Base-by-base conservation (phyloP, 768 basidiomycete species). In the Chiua virens region DNA sequence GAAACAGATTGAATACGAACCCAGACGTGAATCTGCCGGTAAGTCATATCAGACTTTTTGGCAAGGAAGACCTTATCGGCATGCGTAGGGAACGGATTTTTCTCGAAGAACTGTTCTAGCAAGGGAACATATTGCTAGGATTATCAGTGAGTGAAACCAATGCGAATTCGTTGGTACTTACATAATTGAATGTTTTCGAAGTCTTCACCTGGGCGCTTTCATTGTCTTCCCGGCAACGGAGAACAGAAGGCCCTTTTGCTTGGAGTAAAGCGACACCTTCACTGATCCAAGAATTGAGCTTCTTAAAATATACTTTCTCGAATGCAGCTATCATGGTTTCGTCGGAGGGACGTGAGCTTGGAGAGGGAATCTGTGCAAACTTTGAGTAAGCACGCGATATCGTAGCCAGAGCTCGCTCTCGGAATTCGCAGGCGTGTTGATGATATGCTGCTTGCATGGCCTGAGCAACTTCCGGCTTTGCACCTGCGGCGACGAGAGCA, bases 1-100 rank as follows among this genome's bases (percentile, higher is more conserved):
- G 25, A 13, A 34, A 18, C 3, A 36, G 17, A 23, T 21, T 9
- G 20, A 36, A n/a, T 13, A 39, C 71, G 1, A 53, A 81, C 80
- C 81, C 81, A 83, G 45, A 81, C 76, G 58, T 79, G 76, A 6
- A 83, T 79, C 51, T 83, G 80, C 1, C 74, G 54, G 0, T 59
- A 59, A 0, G 72, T 60, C 79, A 82, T 81, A 28, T 59, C 56
- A 0, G 76, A 71, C 42, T 76, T 76, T 18, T 64, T 49, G 0
- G 81, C 81, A 0, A 83, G 62, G 0, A 66, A 45, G 0, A 35
- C 43, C 0, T 74, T 73, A 45, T 83, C 80, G 0, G 65, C 61
- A 0, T 63, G 62, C 0, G 74, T 73, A 0, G 81, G 81, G 28
- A 77, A 81, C 0, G 77, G 71, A 50, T 81, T 78, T 14, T 70